A percentile compares a stretch with the other conserved stretches of the same genome.
Evolutionary conservation across 23 red algal genomes (phyloP).

Genomic region (Gracilaria domingensis): DNA sequence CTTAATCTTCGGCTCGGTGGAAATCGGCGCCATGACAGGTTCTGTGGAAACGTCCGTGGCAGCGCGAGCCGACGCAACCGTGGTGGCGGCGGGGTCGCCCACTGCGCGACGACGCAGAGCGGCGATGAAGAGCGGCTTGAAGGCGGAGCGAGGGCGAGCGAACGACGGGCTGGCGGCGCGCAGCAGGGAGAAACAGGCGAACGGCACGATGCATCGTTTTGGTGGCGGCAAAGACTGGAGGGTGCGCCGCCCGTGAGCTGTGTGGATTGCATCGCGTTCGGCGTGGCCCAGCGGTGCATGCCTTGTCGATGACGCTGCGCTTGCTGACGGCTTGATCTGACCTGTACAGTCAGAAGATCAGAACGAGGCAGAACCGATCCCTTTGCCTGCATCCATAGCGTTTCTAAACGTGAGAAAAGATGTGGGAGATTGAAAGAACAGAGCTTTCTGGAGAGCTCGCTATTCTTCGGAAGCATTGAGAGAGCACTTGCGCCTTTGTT

Average conservation of each 20-base stretch:
- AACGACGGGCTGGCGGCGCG: background rate
- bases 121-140: background rate
- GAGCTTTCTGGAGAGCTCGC: too few relatives aligned
- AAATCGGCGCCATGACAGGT: background rate
- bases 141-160: background rate
- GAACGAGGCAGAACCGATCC: too few relatives aligned
- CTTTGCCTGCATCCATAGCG: too few relatives aligned
- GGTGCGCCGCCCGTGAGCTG: background rate
- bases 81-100: background rate
- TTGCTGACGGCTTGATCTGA: background rate
- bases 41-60: background rate
- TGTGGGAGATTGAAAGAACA: too few relatives aligned
- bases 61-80: background rate
- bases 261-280: too few relatives aligned
- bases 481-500: too few relatives aligned
- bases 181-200: background rate
- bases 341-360: too few relatives aligned
- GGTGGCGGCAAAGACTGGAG: background rate
- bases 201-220: background rate
- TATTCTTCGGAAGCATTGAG: too few relatives aligned
- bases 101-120: background rate
- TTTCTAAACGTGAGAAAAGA: too few relatives aligned
- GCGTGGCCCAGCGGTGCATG: too few relatives aligned
- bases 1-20: constrained; percentile 55
- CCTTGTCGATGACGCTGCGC: too few relatives aligned